Evolutionary conservation across 768 basidiomycete genomes (phyloP), one percentile per base, ranked within the genome.

Genomic region (Tulasnella sp.): DNA sequence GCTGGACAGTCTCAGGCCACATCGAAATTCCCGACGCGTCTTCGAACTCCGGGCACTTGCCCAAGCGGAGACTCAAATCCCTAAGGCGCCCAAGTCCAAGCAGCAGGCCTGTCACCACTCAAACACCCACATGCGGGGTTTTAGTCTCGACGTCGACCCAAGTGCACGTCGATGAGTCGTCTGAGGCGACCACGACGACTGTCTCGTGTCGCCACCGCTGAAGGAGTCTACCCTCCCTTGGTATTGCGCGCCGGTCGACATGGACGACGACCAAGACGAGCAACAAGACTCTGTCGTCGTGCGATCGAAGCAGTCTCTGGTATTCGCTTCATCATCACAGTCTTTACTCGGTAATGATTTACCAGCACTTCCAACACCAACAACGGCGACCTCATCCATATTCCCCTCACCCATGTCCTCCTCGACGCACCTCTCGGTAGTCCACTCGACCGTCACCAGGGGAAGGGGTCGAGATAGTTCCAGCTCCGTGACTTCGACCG

Each of bases 131-230:
- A 72, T 12, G 25, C 11, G 73, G 52, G 36, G 39, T 75, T 40
- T n/a, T 75, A 40, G 54, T 75, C 52, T 67, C 73, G 36, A 75
- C 52, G 6, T 75, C 49, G 36, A 75, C 73, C 14, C 29, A 45
- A 8, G 54, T 75, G n/a, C 40, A 64, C 40, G 73, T 75, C 49
- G 71, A 72, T 25, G 31, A 19, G 4, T 19, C 70, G 31, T 8
- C 70, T 15, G 39, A 22, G 31, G 37, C 70, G 12, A 36, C n/a
- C 39, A 14, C 17, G n/a, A n/a, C n/a, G n/a, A n/a, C n/a, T n/a
- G n/a, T 31, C 12, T 36, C 71, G 49, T 39, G 25, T 42, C 42
- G 9, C 42, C 42, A 17, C 42, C 42, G 17, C 42, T 17, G 42
- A 17, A 42, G 42, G 42, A 42, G 42, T 42, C 42, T 42, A 8